A percentile compares a stretch with the other conserved stretches of the same genome.
Evolutionary conservation across 179 eudicot species (phyloP).

Genomic region (Carnegiea gigantea): DNA sequence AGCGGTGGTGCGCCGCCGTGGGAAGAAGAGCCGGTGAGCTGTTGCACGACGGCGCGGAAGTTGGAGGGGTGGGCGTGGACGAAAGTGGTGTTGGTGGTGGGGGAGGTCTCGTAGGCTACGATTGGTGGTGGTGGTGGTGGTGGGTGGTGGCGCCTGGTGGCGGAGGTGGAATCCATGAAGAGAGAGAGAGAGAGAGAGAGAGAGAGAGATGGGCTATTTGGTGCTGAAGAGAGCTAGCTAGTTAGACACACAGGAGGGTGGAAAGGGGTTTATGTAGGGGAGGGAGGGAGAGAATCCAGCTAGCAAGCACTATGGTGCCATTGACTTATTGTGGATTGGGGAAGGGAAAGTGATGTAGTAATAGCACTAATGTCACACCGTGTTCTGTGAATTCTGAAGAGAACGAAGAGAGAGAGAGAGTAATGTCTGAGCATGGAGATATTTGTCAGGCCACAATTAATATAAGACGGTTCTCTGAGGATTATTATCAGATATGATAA

Average conservation of each 20-base stretch:
- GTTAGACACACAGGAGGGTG: neutral
- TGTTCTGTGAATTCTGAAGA: neutral
- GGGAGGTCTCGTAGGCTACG: slow-evolving; percentile 20
- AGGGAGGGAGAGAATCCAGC: slow-evolving; percentile 7
- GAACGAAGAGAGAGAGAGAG: neutral
- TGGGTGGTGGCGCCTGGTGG: neutral
- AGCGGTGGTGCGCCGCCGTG: neutral
- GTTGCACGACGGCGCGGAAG: slow-evolving; percentile 70
- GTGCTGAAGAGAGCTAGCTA: neutral
- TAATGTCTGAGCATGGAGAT: neutral
- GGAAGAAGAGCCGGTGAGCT: slow-evolving; percentile 49
- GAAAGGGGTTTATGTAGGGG: slow-evolving; percentile 15
- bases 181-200: neutral
- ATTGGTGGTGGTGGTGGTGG: slow-evolving; percentile 15
- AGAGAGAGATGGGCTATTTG: neutral
- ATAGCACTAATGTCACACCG: neutral
- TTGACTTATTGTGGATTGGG: slow-evolving; percentile 3
- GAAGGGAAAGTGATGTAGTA: slow-evolving; percentile 4
- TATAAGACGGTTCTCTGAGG: neutral
- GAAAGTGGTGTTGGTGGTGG: slow-evolving; percentile 52
- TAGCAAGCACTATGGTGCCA: slow-evolving; percentile 11
- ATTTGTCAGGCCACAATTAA: slow-evolving; percentile 3
- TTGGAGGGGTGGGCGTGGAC: slow-evolving; percentile 74
- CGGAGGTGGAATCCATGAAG: slow-evolving; percentile 5
- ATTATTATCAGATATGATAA: neutral